Conservation (phyloP, 495 filamentous ascomycete species). For the Cenococcum geophilum region DNA sequence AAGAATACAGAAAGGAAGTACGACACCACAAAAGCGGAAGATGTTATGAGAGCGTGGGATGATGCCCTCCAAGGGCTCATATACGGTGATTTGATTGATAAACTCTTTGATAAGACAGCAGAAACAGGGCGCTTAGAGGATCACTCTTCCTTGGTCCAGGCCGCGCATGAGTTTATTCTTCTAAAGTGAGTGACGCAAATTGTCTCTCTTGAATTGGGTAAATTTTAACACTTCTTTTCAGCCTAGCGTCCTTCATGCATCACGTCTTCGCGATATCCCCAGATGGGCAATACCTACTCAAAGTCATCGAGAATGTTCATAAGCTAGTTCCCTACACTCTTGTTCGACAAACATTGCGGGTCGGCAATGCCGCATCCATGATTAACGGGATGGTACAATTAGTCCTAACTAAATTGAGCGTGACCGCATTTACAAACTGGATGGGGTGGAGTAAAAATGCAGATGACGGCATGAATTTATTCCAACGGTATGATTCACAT, state of each 20-base stretch:
- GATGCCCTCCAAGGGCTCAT: conserved; percentile 52
- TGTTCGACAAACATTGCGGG: conserved; percentile 55
- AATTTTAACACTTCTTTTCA: conserved; percentile 23
- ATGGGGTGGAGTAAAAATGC: conserved; percentile 51
- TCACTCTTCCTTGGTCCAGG: conserved; percentile 50
- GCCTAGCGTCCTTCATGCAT: conserved; percentile 58
- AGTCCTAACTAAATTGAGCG: conserved; percentile 58
- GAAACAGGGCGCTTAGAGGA: conserved; percentile 51
- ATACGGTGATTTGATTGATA: conserved; percentile 53
- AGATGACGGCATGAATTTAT: conserved; percentile 62
- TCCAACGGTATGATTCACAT: conserved; percentile 48
- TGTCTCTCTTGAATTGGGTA: not conserved
- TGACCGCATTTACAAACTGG: conserved; percentile 60
- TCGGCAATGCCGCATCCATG: conserved; percentile 66
- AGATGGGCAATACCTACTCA: conserved; percentile 56
- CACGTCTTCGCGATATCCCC: conserved; percentile 57
- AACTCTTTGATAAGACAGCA: conserved; percentile 50
- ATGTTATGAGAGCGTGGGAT: conserved; percentile 51
- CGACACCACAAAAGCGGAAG: conserved; percentile 48
- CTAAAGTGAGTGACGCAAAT: conserved; percentile 46
- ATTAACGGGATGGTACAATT: conserved; percentile 57
- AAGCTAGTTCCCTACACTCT: conserved; percentile 55
- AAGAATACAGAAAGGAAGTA: conserved; percentile 42
- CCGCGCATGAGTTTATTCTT: conserved; percentile 50
- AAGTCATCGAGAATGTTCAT: conserved; percentile 52